Conservation (phyloP, 2,329 filamentous ascomycete species). For the Fusarium anthophilum region DNA sequence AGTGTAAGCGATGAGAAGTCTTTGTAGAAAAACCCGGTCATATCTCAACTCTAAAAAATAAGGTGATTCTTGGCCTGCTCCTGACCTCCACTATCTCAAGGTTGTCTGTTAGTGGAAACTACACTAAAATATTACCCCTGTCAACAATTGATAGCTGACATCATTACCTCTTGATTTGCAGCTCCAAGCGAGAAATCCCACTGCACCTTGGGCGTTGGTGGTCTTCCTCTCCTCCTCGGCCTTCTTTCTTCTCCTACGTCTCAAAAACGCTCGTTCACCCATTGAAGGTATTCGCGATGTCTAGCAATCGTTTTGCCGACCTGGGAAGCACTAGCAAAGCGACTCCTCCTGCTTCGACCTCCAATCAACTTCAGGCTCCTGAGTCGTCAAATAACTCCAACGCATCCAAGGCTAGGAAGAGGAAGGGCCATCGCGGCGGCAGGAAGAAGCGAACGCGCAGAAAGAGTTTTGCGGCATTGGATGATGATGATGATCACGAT, state of each 20-base stretch:
- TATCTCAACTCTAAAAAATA: not conserved
- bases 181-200: slow-evolving; percentile 18
- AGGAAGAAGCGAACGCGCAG: slow-evolving; percentile 81
- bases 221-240: not conserved
- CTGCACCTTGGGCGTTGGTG: slow-evolving; percentile 2
- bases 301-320: slow-evolving; percentile 46
- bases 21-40: not conserved
- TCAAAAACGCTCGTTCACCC: not conserved
- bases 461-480: slow-evolving; percentile 79
- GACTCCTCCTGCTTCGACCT: slow-evolving; percentile 6
- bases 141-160: slow-evolving; percentile 36
- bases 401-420: slow-evolving; percentile 61
- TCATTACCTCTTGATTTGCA: slow-evolving; percentile 36
- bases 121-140: slow-evolving; percentile 14
- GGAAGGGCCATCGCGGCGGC: slow-evolving; percentile 77
- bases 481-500: slow-evolving; percentile 64
- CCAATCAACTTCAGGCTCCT: slow-evolving; percentile 17
- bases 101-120: slow-evolving; percentile 8
- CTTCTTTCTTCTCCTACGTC: not conserved
- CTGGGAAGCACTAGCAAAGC: slow-evolving; percentile 33
- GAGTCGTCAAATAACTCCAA: slow-evolving; percentile 31
- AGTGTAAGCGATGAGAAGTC: not conserved
- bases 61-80: not conserved
- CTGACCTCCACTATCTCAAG: not conserved
- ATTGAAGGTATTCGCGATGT: slow-evolving; percentile 39